A percentile compares a stretch with the other conserved stretches of the same genome.
Conservation (phyloP, 306 rosid species). For the Cucurbita maxima region DNA sequence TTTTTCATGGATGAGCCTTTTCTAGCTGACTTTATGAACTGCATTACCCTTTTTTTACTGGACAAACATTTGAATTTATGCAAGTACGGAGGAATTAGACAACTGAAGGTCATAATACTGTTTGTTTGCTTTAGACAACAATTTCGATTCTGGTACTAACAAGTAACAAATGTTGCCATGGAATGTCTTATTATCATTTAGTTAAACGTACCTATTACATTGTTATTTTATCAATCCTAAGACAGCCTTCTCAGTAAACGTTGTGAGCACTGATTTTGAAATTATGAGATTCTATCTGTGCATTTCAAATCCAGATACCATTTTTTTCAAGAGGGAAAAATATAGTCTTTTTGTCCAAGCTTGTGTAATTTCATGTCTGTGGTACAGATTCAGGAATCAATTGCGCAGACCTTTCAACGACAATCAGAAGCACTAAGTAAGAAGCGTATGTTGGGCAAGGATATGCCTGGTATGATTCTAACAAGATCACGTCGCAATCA, state of each 20-base stretch:
- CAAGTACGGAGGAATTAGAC: background rate
- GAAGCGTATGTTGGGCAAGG: conserved; percentile 48
- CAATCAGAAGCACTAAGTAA: conserved; percentile 83
- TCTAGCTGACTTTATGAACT: background rate
- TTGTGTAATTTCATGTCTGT: conserved; percentile 1
- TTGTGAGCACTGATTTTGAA: background rate
- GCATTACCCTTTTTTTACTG: no score
- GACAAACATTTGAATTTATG: background rate
- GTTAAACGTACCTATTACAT: background rate
- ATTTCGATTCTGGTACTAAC: background rate
- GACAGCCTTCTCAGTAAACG: background rate
- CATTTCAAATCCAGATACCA: background rate
- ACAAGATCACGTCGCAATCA: conserved; percentile 57
- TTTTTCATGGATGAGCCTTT: background rate
- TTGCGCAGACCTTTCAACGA: conserved; percentile 61
- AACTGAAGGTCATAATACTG: background rate
- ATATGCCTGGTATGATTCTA: conserved; percentile 29
- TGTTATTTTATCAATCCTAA: background rate
- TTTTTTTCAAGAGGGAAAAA: background rate
- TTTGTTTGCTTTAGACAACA: background rate
- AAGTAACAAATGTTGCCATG: background rate
- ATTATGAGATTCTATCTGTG: background rate
- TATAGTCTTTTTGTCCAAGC: background rate
- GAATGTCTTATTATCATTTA: background rate
- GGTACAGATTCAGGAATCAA: conserved; percentile 39